Evolutionary conservation across 2,329 filamentous ascomycete genomes (phyloP).

Genomic region (Xylaria sp.): DNA sequence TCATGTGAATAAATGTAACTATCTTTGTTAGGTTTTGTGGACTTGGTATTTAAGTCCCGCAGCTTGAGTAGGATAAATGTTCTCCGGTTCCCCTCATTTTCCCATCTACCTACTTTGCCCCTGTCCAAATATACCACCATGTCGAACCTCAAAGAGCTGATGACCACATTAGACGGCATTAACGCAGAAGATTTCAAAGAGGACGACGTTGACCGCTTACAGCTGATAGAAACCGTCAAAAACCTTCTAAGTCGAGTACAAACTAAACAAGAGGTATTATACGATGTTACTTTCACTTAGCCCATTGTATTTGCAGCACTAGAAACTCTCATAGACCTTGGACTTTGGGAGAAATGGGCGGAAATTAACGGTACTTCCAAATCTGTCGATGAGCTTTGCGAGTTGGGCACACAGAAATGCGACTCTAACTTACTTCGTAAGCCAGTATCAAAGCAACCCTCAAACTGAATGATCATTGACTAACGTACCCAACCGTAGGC

Average conservation of each 20-base stretch:
- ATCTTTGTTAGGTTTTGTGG: not conserved
- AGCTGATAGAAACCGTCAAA: constrained; percentile 38
- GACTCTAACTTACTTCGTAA: constrained; percentile 45
- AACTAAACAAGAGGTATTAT: constrained; percentile 40
- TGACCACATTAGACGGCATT: constrained; percentile 16
- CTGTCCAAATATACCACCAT: not conserved
- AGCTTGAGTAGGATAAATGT: not conserved
- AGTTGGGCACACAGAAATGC: constrained; percentile 34
- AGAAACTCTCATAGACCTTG: constrained; percentile 40
- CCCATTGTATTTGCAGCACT: constrained; percentile 41
- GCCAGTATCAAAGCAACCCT: not conserved
- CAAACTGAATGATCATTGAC: not conserved
- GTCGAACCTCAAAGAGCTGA: constrained; percentile 3
- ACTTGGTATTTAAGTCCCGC: not conserved
- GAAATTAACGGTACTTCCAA: constrained; percentile 36
- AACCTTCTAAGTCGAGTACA: constrained; percentile 41
- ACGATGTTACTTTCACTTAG: constrained; percentile 35
- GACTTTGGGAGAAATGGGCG: constrained; percentile 43
- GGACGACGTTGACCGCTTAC: constrained; percentile 37
- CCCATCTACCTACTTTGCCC: not conserved
- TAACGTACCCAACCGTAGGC: constrained; percentile 29
- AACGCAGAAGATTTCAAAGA: constrained; percentile 34
- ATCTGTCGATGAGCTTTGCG: constrained; percentile 36
- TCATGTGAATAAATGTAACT: not conserved
- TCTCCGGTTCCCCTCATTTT: not conserved